Conservation (phyloP, 371 early-diverging fungal genomes). For the Mucor circinelloides region DNA sequence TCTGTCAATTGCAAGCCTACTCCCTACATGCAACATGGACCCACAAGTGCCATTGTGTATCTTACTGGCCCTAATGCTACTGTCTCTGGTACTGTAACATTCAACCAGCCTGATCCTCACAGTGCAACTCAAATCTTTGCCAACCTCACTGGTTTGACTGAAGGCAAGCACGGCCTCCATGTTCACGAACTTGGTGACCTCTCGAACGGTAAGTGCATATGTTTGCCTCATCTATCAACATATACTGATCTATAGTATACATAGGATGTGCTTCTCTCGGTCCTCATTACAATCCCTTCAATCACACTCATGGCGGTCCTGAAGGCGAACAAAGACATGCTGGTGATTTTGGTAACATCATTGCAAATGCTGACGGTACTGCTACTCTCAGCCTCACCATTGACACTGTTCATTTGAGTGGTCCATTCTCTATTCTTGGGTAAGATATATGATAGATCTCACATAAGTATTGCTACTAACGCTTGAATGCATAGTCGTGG, state of each 20-base stretch:
- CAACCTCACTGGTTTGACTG: conserved; percentile 64
- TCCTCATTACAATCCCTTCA: conserved; percentile 81
- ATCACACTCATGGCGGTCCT: conserved; percentile 81
- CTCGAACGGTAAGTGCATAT: conserved; percentile 56
- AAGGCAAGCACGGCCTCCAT: conserved; percentile 89
- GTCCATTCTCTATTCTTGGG: conserved; percentile 77
- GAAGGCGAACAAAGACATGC: conserved; percentile 69
- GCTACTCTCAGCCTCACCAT: conserved; percentile 59
- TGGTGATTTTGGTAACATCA: conserved; percentile 89
- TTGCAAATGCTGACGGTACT: conserved; percentile 55
- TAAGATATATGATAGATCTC: conserved; percentile 15
- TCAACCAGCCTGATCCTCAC: conserved; percentile 64
- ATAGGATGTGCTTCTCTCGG: conserved; percentile 74
- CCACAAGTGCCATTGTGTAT: conserved; percentile 69
- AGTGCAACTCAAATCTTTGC: conserved; percentile 60
- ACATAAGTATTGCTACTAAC: background rate
- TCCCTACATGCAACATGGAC: background rate
- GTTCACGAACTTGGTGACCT: conserved; percentile 80
- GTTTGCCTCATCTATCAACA: background rate
- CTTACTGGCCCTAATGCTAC: conserved; percentile 42
- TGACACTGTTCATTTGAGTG: conserved; percentile 65
- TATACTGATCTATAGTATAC: background rate
- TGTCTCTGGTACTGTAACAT: conserved; percentile 71
- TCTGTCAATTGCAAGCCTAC: background rate
- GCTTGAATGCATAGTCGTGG: conserved; percentile 60